Base-by-base conservation (phyloP, 2,329 filamentous ascomycete genomes). In the Aspergillus nomiae region DNA sequence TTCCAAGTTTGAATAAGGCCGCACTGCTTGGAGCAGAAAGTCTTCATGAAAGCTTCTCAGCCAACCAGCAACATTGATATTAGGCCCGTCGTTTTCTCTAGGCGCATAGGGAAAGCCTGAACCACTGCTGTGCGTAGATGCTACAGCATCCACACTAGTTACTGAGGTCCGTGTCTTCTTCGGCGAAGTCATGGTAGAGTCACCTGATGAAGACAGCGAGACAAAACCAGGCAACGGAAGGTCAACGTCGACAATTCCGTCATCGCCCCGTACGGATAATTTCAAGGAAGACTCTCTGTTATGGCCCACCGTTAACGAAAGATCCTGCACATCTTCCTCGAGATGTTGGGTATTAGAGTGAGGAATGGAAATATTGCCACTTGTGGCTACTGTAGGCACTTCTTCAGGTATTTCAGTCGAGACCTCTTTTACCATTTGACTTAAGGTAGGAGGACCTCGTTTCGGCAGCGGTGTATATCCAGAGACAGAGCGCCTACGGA, bases 231-330 rank as follows among this genome's bases (percentile, higher is more conserved):
- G 83, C 24, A 87, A 74, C 2, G 84, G 83, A 53, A 87, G 81
- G 62, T 87, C 84, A 56, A 88, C 85, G 67, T 88, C 86, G 34
- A 88, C 83, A n/a, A 87, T 82, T 1, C 86, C 86, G 66, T 88
- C 86, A 32, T 84, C 82, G 53, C 84, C 81, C 48, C 84, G 84
- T n/a, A 86, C 83, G 0, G 83, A 85, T 24, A 86, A 69, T 67
- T 84, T 86, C 58, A 86, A 67, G 10, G 79, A 80, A 12, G 81
- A 80, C 50, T 83, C 81, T 53, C 80, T 74, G 8, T 67, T 64
- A 60, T 77, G 70, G 36, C 76, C 72, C 5, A 65, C 68, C 36
- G 71, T 66, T 10, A 72, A 71, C 26, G 69, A 72, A 36, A 70
- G 65, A 41, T 75, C 73, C 50, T 65, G 72, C n/a, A 73, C 63